Evolutionary conservation across 495 filamentous ascomycete species (phyloP).

Genomic region (Penicilliopsis zonata): DNA sequence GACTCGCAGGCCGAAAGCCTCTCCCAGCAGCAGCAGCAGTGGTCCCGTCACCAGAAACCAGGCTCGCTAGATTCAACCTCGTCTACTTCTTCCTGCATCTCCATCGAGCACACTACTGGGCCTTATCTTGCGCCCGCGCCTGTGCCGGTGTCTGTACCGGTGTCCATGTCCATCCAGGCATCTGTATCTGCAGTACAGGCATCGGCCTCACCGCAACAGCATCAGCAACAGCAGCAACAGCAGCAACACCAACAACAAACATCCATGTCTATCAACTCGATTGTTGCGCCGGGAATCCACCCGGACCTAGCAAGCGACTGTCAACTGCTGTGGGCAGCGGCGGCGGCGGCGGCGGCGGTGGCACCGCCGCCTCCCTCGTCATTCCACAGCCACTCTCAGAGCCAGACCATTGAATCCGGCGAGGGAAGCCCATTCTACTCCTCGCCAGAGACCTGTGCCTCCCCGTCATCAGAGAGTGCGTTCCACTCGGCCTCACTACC

Average conservation of each 20-base stretch:
- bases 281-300: conserved; percentile 31
- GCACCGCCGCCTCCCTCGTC: too few species aligned
- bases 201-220: too few species aligned
- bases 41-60: conserved; percentile 17
- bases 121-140: conserved; percentile 16
- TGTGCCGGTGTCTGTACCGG: too few species aligned
- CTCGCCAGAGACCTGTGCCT: conserved; percentile 31
- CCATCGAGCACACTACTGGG: conserved; percentile 12
- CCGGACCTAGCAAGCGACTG: conserved; percentile 26
- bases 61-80: conserved; percentile 7
- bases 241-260: conserved; percentile 18
- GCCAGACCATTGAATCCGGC: conserved; percentile 23
- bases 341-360: conserved; percentile 21
- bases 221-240: too few species aligned
- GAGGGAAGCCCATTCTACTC: conserved; percentile 33
- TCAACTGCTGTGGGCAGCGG: conserved; percentile 26
- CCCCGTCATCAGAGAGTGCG: conserved; percentile 26
- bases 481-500: conserved; percentile 21
- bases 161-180: too few species aligned
- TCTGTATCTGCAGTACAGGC: too few species aligned
- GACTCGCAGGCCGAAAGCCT: conserved; percentile 25
- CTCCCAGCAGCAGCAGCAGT: conserved; percentile 9
- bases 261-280: conserved; percentile 33
- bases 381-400: too few species aligned
- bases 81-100: conserved; percentile 15